These are phyloP conservation scores for Soucietia sequanensis DNA, from an alignment of 805 yeast genomes.

Conservation along the genomic window DNA sequence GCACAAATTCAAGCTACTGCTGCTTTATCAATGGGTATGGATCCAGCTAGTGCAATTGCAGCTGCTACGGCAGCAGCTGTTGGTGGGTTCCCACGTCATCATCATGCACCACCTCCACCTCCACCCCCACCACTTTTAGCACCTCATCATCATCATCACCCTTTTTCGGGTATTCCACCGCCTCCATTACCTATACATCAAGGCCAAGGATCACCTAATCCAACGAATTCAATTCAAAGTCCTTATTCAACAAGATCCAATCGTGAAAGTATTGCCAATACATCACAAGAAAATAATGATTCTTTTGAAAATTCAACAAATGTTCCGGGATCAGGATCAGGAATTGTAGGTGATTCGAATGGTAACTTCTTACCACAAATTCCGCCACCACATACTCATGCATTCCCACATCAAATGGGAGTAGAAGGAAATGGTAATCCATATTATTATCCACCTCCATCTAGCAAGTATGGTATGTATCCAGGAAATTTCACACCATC, in stretches of 20 bases:
- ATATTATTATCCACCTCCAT: slow-evolving; percentile 1
- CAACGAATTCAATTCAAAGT: slow-evolving; percentile 1
- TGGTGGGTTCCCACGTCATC: slow-evolving; percentile 14
- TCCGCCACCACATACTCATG: background rate
- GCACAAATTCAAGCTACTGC: slow-evolving; percentile 39
- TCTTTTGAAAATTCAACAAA: slow-evolving; percentile 1
- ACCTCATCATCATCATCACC: slow-evolving; percentile 7
- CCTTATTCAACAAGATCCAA: background rate
- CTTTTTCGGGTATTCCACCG: slow-evolving; percentile 8
- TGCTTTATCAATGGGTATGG: slow-evolving; percentile 39
- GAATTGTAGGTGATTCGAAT: background rate
- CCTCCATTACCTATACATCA: slow-evolving; percentile 7
- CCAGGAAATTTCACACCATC: too few species aligned
- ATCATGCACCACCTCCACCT: slow-evolving; percentile 16
- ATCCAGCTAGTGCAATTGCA: slow-evolving; percentile 32
- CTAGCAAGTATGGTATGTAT: too few species aligned
- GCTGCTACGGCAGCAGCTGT: slow-evolving; percentile 27
- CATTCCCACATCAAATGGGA: too few species aligned
- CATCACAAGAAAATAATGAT: background rate
- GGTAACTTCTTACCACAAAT: background rate
- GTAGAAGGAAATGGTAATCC: slow-evolving; percentile 1
- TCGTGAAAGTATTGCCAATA: slow-evolving; percentile 1
- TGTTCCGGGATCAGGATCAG: background rate
- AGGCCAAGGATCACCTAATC: background rate
- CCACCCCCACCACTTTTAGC: slow-evolving; percentile 9